Base-by-base conservation (phyloP, 768 basidiomycete species). In the Kwoniella mangroviensis region DNA sequence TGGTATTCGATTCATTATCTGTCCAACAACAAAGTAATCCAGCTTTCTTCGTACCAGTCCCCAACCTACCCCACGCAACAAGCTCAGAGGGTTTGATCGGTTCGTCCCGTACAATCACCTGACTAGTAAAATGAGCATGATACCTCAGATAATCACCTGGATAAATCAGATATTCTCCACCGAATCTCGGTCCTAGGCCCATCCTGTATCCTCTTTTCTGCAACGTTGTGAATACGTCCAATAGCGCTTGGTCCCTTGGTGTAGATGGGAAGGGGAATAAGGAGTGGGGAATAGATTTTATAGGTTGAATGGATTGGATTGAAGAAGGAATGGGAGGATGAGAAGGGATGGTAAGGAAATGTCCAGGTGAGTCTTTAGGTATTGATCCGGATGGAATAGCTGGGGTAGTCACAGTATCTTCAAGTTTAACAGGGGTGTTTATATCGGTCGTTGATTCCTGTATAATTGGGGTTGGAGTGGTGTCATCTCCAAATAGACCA, bases 41-140 rank as follows among this genome's bases (percentile, higher is more conserved):
- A 0, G 93, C 89, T 84, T 99, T 99, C 83, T 98, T 98, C 10
- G 97, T 98, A 12, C 92, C 97, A 3, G 97, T 99, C 1, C 96
- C 97, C 42, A 99, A 84, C 42, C 97, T 87, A 19, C 97, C 97
- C 80, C 94, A 94, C 0, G 96, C 95, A 24, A 99, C 92, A 56
- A 99, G 88, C 82, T 98, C 94, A 89, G 96, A 92, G 4, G 97
- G 94, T 58, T 87, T 86, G 61, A 99, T 86, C 1, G 86, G 73
- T 13, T 88, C 70, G 78, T 57, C 82, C 72, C 2, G 88, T 13
- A 91, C 87, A 40, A 93, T 82, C 13, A 97, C 91, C 5, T 91
- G 90, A 22, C 91, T 91, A 22, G 90, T 90, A 80, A 98, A 98
- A 82, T 99, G 97, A 2, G 96, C 97, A 79, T 99, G 97, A 82